Conservation (phyloP, 2,329 filamentous ascomycete genomes). For the Helminthosporium solani region DNA sequence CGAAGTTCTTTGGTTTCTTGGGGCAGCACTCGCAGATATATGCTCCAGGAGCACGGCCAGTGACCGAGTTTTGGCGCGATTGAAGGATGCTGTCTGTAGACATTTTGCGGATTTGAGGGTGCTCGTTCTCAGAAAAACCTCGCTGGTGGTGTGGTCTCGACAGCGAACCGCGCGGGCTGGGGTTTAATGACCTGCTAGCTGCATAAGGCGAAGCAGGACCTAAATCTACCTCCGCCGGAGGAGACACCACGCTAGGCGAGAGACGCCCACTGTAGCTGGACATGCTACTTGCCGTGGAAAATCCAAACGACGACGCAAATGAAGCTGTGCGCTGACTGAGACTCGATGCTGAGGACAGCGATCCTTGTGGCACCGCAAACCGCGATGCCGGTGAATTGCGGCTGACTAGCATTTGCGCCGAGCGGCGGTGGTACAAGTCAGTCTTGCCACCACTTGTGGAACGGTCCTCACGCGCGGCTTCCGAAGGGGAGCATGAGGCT, state of each 20-base stretch:
- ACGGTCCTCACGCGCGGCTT: conserved; percentile 52
- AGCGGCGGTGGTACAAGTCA: conserved; percentile 57
- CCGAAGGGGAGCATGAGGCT: conserved; percentile 63
- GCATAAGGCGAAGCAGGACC: conserved; percentile 57
- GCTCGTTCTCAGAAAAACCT: conserved; percentile 44
- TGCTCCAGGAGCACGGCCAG: conserved; percentile 55
- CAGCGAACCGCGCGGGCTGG: conserved; percentile 44
- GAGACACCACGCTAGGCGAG: conserved; percentile 64
- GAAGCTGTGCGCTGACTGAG: conserved; percentile 61
- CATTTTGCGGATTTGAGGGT: conserved; percentile 48
- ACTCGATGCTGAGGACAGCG: conserved; percentile 66
- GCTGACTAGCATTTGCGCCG: conserved; percentile 56
- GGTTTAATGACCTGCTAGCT: conserved; percentile 49
- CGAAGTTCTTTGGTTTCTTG: conserved; percentile 96
- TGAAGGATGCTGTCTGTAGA: conserved; percentile 48
- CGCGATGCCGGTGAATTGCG: conserved; percentile 56
- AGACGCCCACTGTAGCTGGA: conserved; percentile 64
- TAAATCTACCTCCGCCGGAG: conserved; percentile 55
- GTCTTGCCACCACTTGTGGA: conserved; percentile 44
- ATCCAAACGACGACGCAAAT: conserved; percentile 60
- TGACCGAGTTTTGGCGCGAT: conserved; percentile 51
- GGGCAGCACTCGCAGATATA: conserved; percentile 92
- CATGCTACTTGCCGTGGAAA: conserved; percentile 64
- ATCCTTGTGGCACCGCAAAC: conserved; percentile 60
- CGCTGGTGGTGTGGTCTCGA: conserved; percentile 45